phyloP scores from a whole-genome alignment of 2,329 filamentous ascomycete genomes.

The Colletotrichum orchidophilum region DNA sequence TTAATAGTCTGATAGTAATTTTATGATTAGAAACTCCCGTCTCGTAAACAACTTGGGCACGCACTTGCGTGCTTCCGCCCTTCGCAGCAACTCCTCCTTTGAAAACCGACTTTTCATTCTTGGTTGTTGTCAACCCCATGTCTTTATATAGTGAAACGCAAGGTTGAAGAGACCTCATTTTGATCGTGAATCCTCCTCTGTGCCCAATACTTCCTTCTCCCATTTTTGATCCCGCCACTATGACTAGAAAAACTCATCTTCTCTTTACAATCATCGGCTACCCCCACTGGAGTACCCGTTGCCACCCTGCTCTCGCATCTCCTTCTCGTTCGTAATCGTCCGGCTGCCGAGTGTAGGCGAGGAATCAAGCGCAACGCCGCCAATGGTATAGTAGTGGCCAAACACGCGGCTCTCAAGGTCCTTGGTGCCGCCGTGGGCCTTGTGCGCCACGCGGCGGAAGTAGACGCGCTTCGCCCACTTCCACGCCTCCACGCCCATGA shows the following conservation, averaged over 20 bases:
- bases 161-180: conserved; percentile 4
- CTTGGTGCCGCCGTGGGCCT: conserved; percentile 32
- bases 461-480: conserved; percentile 65
- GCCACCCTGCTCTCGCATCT: conserved; percentile 31
- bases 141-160: conserved; percentile 10
- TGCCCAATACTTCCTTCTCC: not conserved
- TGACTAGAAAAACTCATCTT: not conserved
- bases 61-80: no score
- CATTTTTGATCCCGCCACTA: not conserved
- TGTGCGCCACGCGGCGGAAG: conserved; percentile 43
- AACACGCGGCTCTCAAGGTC: conserved; percentile 47
- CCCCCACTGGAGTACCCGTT: conserved; percentile 25
- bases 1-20: not conserved
- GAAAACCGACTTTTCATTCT: conserved; percentile 11
- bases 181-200: not conserved
- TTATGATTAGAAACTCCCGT: no score
- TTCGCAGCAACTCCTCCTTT: not conserved
- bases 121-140: conserved; percentile 5
- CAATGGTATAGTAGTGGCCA: conserved; percentile 42
- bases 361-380: conserved; percentile 31
- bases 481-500: conserved; percentile 65
- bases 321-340: conserved; percentile 33
- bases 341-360: conserved; percentile 31
- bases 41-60: no score
- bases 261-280: not conserved